Percentiles rank a stretch among this genome's conserved stretches.
These are phyloP conservation scores for Trametes versicolor DNA, from an alignment of 1,284 basidiomycete species.

Conservation along the genomic window DNA sequence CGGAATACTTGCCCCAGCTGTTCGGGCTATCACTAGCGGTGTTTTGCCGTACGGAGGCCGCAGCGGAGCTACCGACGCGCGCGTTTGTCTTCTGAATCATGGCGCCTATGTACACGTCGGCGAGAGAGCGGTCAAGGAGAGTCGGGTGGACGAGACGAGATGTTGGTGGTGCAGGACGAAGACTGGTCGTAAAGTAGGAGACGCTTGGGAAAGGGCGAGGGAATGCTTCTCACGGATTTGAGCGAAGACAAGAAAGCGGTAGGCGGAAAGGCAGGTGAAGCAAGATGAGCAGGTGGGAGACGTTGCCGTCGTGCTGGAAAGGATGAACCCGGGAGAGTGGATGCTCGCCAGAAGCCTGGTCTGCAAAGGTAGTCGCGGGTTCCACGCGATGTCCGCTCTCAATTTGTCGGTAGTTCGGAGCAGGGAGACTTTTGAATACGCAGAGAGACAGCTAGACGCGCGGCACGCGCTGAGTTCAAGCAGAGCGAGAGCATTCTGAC, in stretches of 20 bases:
- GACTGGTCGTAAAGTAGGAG: slow-evolving; percentile 36
- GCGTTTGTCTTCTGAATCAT: slow-evolving; percentile 72
- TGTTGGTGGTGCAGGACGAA: slow-evolving; percentile 26
- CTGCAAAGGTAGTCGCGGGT: slow-evolving; percentile 13
- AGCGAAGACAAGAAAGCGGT: slow-evolving; percentile 25
- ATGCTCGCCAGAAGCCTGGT: slow-evolving; percentile 18
- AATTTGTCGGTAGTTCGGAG: not conserved
- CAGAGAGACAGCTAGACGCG: not conserved
- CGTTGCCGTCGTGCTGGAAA: slow-evolving; percentile 32
- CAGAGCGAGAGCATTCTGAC: not conserved
- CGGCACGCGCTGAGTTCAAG: slow-evolving; percentile 19
- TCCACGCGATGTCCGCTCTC: slow-evolving; percentile 13
- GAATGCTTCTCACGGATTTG: slow-evolving; percentile 36
- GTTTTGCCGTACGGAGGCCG: slow-evolving; percentile 41
- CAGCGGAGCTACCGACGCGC: slow-evolving; percentile 49
- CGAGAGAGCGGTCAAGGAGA: slow-evolving; percentile 33
- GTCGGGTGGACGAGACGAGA: slow-evolving; percentile 27
- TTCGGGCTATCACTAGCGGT: slow-evolving; percentile 39
- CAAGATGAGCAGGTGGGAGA: slow-evolving; percentile 33
- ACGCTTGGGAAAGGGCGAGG: slow-evolving; percentile 36
- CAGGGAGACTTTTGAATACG: slow-evolving; percentile 3
- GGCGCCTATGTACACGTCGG: slow-evolving; percentile 34
- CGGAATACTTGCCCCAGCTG: slow-evolving; percentile 56
- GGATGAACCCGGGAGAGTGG: slow-evolving; percentile 32
- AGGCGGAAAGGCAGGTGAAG: slow-evolving; percentile 20